Evolutionary conservation across 129 eudicot genomes (phyloP).

Genomic region (Centella asiatica): DNA sequence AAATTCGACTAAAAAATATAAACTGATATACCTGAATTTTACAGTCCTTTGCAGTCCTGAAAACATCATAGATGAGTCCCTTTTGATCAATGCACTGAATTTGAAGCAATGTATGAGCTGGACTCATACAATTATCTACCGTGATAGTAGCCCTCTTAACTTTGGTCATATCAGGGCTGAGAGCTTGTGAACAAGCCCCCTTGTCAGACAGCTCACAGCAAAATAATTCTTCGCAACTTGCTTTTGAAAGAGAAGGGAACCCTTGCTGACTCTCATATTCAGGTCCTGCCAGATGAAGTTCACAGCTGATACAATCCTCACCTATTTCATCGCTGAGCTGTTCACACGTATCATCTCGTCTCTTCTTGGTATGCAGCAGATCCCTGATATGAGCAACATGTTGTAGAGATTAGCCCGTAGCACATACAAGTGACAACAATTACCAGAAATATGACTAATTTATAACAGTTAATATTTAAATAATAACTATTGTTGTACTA

Average conservation of each 20-base stretch:
- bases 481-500: too few relatives aligned
- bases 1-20: background rate
- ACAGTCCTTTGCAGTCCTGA: slow-evolving; percentile 67
- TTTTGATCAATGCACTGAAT: slow-evolving; percentile 70
- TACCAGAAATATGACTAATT: background rate
- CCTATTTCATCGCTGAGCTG: slow-evolving; percentile 52
- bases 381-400: slow-evolving; percentile 38
- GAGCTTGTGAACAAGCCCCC: slow-evolving; percentile 29
- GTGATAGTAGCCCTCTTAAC: slow-evolving; percentile 44
- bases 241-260: slow-evolving; percentile 44
- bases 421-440: too few relatives aligned
- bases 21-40: slow-evolving; percentile 47
- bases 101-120: slow-evolving; percentile 73
- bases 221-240: slow-evolving; percentile 51
- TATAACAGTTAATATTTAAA: too few relatives aligned
- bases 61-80: slow-evolving; percentile 74
- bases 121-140: slow-evolving; percentile 63
- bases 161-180: slow-evolving; percentile 28
- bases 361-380: slow-evolving; percentile 48
- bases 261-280: slow-evolving; percentile 49
- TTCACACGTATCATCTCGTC: slow-evolving; percentile 56
- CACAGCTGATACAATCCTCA: slow-evolving; percentile 74
- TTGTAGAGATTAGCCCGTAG: background rate
- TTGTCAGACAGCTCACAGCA: slow-evolving; percentile 31
- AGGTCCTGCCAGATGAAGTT: slow-evolving; percentile 71